Conservation (phyloP, 164 flowering plant genomes). For the Macadamia tetraphylla region DNA sequence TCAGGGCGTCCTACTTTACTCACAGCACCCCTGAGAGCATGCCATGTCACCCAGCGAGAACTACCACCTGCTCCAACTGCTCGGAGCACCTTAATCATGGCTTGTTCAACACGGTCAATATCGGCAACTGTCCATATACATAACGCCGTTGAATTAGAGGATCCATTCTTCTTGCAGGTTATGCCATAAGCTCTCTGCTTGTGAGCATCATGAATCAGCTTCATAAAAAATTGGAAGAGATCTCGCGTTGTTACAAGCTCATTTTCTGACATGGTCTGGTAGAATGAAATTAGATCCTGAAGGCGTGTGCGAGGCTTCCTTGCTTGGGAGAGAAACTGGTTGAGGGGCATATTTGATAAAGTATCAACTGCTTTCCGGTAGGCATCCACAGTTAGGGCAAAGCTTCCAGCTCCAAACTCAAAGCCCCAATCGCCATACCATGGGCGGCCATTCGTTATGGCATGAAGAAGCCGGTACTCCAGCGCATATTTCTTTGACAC, state of each 20-base stretch:
- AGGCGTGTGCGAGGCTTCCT: conserved; percentile 38
- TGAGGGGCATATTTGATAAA: conserved; percentile 45
- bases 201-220: conserved; percentile 33
- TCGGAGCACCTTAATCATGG: conserved; percentile 60
- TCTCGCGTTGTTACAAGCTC: conserved; percentile 48
- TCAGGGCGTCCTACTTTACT: conserved; percentile 49
- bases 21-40: conserved; percentile 64
- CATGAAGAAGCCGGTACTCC: conserved; percentile 74
- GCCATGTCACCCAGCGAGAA: conserved; percentile 65
- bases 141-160: conserved; percentile 15
- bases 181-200: conserved; percentile 10
- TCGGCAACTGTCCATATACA: conserved; percentile 51
- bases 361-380: conserved; percentile 45
- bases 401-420: conserved; percentile 80
- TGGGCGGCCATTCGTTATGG: conserved; percentile 53
- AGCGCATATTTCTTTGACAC: conserved; percentile 75
- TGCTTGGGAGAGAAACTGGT: conserved; percentile 34
- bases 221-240: conserved; percentile 48
- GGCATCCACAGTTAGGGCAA: conserved; percentile 47
- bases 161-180: conserved; percentile 18
- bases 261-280: conserved; percentile 50
- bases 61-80: conserved; percentile 37
- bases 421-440: conserved; percentile 95
- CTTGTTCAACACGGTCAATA: conserved; percentile 46
- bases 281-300: conserved; percentile 46